Base-by-base conservation (phyloP, 73 alveolate species). In the Stentor roeselii region DNA sequence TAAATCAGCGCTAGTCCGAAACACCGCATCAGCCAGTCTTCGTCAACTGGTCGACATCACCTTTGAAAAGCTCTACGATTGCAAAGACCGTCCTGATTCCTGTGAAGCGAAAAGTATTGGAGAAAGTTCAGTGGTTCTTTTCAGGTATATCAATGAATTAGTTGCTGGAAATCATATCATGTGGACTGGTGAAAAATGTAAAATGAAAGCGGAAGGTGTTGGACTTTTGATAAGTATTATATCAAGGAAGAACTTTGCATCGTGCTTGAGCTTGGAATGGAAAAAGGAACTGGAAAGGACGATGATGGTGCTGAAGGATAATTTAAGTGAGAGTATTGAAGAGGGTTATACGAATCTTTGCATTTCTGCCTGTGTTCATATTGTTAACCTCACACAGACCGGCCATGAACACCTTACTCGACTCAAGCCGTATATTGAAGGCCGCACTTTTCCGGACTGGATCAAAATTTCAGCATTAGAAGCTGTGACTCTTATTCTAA, bases 1-100 rank as follows among this genome's bases (percentile, higher is more conserved):
- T 60, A 77, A 75, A 75, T 75, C 87, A 40, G 83, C 59, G 42
- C 82, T 89, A 0, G 91, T 90, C 31, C 86, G 83, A 87, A 86
- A 90, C 50, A 90, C 95, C 15, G 80, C 87, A 40, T 42, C 85
- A 3, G 95, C 95, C 27, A 86, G 92, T 3, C 30, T 90, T 27
- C 76, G 95, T 36, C 84, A 90, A 76, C 84, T 90, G 3, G 83
- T 84, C 76, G 50, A 91, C 38, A 40, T 90, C 35, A 82, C 85
- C 0, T 90, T 90, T 83, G 92, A 82, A 34, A 75, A 78, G 37
- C 75, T 90, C 35, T 67, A 74, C 3, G 35, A 39, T 34, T 58
- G 37, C 37, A 32, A 67, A 67, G 80, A 67, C n/a, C n/a, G 80
- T 14, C n/a, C n/a, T 21, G 80, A 67, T 21, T 27, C 42, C 41